These are phyloP conservation scores for Pachyrhizus erosus DNA, from an alignment of 306 rosid genomes.

Conservation along the genomic window DNA sequence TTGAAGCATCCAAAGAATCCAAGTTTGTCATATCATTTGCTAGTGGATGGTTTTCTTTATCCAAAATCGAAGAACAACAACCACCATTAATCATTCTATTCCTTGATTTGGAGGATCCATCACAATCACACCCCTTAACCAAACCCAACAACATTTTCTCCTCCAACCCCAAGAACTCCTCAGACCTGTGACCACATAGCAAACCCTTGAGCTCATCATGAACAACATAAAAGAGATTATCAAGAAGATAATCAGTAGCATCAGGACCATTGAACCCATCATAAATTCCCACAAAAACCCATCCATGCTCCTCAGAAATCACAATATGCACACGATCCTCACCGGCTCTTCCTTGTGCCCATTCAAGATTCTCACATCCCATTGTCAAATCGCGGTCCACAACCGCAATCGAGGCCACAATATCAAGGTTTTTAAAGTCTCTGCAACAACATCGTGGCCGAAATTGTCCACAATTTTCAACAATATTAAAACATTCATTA, in stretches of 20 bases:
- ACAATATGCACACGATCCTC: not conserved
- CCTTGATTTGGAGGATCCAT: not conserved
- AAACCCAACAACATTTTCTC: not conserved
- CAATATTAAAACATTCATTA: not conserved
- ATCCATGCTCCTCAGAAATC: not conserved
- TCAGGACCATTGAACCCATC: not conserved
- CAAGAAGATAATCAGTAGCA: not conserved
- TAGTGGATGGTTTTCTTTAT: too few relatives aligned
- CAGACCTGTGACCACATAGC: not conserved
- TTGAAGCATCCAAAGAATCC: not conserved
- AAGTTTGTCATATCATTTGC: too few relatives aligned
- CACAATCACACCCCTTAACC: not conserved
- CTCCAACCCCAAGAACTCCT: not conserved
- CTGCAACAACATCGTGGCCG: not conserved
- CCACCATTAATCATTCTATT: not conserved
- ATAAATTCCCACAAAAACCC: not conserved
- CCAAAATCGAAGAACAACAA: not conserved
- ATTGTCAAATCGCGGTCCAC: not conserved
- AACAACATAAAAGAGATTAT: not conserved
- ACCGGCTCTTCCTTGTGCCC: not conserved
- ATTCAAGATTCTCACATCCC: not conserved
- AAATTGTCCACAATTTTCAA: not conserved
- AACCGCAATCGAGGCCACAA: not conserved
- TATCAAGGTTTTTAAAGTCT: not conserved
- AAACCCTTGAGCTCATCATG: not conserved